Conservation (phyloP, 2,329 filamentous ascomycete species). For the Exophiala phaeomuriformis region DNA sequence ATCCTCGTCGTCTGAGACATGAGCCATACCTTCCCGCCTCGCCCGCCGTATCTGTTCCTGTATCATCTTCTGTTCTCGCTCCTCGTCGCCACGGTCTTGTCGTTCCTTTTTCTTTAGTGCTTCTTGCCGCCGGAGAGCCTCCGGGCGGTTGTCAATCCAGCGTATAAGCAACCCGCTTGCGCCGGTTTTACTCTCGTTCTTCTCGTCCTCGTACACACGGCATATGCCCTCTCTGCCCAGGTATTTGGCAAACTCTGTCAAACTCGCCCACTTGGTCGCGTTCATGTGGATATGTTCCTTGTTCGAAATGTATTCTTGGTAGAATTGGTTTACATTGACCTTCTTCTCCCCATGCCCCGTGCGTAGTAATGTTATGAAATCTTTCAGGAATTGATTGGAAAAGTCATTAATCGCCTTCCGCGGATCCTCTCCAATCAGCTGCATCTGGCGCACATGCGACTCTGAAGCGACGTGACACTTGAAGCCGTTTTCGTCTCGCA, state of each 20-base stretch:
- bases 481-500: slow-evolving; percentile 82
- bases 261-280: slow-evolving; percentile 74
- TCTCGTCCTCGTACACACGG: slow-evolving; percentile 80
- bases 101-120: slow-evolving; percentile 75
- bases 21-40: slow-evolving; percentile 50
- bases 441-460: slow-evolving; percentile 81
- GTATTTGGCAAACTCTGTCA: slow-evolving; percentile 85
- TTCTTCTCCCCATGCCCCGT: slow-evolving; percentile 87
- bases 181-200: slow-evolving; percentile 44
- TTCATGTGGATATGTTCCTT: slow-evolving; percentile 93
- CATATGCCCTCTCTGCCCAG: slow-evolving; percentile 82
- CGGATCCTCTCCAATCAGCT: slow-evolving; percentile 78
- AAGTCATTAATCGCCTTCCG: slow-evolving; percentile 77
- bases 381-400: slow-evolving; percentile 69
- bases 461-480: slow-evolving; percentile 82
- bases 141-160: slow-evolving; percentile 88
- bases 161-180: slow-evolving; percentile 57
- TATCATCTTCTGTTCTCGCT: slow-evolving; percentile 75
- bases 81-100: slow-evolving; percentile 84
- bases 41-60: slow-evolving; percentile 76
- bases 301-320: slow-evolving; percentile 84
- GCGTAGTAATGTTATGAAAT: slow-evolving; percentile 68
- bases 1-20: slow-evolving; percentile 38
- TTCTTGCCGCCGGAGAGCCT: slow-evolving; percentile 71
- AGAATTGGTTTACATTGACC: slow-evolving; percentile 85